A percentile compares a stretch with the other conserved stretches of the same genome.
Evolutionary conservation across 116 monocot genomes (phyloP).

Genomic region (Phalaenopsis hybrid): DNA sequence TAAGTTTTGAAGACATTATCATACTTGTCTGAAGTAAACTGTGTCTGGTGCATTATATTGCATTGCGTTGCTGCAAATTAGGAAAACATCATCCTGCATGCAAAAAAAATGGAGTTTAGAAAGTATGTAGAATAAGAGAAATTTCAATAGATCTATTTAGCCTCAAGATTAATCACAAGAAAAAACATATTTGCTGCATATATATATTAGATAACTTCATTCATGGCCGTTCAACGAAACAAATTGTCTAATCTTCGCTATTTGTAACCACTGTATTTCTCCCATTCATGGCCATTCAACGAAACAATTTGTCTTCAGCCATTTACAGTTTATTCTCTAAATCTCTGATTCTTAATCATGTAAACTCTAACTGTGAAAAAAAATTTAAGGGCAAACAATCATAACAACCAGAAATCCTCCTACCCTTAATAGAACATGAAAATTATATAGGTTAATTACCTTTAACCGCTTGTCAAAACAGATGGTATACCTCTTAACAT

Average conservation of each 20-base stretch:
- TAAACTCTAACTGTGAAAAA: background rate
- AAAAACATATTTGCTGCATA: background rate
- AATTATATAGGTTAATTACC: background rate
- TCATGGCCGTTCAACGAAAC: background rate
- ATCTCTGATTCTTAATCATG: background rate
- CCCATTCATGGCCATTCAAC: background rate
- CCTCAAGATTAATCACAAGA: background rate
- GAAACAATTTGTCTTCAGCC: background rate
- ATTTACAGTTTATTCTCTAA: background rate
- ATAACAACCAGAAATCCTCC: background rate
- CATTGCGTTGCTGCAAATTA: constrained; percentile 77
- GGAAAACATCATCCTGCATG: constrained; percentile 66
- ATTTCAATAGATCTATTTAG: background rate
- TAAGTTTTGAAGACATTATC: background rate
- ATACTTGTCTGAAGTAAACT: constrained; percentile 78
- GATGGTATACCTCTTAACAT: background rate
- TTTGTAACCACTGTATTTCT: background rate
- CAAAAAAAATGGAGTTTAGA: constrained; percentile 9
- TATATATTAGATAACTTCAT: background rate
- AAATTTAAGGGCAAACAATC: background rate
- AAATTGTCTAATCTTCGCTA: no score
- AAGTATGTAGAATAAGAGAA: background rate
- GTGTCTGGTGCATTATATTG: constrained; percentile 78
- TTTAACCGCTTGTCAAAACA: background rate
- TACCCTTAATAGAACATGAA: background rate